Evolutionary conservation across 1,284 basidiomycete species (phyloP).

Genomic region (Leccinum huronense): DNA sequence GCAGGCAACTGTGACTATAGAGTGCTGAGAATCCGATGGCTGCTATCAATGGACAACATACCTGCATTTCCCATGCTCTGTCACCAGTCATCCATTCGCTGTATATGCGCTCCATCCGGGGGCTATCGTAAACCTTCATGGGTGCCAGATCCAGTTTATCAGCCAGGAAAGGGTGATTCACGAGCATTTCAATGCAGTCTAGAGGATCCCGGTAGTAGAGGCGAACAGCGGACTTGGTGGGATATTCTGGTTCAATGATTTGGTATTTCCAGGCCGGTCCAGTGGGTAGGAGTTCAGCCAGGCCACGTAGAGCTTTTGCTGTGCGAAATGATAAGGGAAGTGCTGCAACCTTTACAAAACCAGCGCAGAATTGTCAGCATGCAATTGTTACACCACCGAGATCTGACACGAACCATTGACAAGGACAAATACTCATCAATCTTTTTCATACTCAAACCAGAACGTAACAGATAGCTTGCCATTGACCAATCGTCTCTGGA

Average conservation of each 20-base stretch:
- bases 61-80: background rate
- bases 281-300: background rate
- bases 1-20: background rate
- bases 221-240: background rate
- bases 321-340: background rate
- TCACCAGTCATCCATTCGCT: background rate
- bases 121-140: background rate
- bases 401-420: background rate
- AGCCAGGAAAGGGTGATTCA: background rate
- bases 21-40: background rate
- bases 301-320: background rate
- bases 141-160: background rate
- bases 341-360: background rate
- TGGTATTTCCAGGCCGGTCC: background rate
- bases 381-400: background rate
- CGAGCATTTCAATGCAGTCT: background rate
- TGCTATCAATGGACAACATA: background rate
- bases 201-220: background rate
- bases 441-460: background rate
- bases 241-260: background rate
- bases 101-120: background rate
- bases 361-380: background rate
- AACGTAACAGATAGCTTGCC: background rate
- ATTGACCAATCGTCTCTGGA: background rate
- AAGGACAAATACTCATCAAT: background rate